Conservation (phyloP, 306 rosid genomes). For the Cercis canadensis region DNA sequence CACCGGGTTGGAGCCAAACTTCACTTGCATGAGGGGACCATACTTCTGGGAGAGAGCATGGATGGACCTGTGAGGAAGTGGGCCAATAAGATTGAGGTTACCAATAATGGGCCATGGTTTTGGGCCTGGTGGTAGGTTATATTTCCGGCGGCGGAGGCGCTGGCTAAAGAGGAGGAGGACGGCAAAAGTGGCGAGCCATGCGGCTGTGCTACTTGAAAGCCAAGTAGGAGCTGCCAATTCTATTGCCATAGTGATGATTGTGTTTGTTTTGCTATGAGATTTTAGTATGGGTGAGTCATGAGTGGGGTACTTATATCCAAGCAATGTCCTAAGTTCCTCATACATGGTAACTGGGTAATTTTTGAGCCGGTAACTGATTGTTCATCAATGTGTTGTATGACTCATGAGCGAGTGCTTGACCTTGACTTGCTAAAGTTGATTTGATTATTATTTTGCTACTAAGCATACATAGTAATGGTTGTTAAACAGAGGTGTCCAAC, state of each 20-base stretch:
- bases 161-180: slow-evolving; percentile 56
- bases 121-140: slow-evolving; percentile 80
- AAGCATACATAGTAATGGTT: too few species aligned
- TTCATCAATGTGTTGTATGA: too few species aligned
- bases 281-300: not conserved
- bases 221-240: slow-evolving; percentile 40
- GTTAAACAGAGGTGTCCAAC: too few species aligned
- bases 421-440: too few species aligned
- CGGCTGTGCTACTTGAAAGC: slow-evolving; percentile 38
- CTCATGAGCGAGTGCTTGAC: too few species aligned
- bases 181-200: slow-evolving; percentile 50
- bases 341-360: too few species aligned
- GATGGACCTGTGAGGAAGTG: slow-evolving; percentile 74
- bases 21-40: slow-evolving; percentile 73
- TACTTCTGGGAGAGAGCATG: slow-evolving; percentile 58
- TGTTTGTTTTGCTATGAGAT: not conserved
- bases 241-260: slow-evolving; percentile 4
- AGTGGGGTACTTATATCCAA: not conserved
- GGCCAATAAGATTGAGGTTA: slow-evolving; percentile 74
- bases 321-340: too few species aligned
- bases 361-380: too few species aligned
- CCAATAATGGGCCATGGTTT: slow-evolving; percentile 89
- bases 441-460: too few species aligned
- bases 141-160: slow-evolving; percentile 44
- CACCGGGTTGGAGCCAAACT: slow-evolving; percentile 66